phyloP scores from a whole-genome alignment of 257 asterid species.

The Ocimum tenuiflorum region DNA sequence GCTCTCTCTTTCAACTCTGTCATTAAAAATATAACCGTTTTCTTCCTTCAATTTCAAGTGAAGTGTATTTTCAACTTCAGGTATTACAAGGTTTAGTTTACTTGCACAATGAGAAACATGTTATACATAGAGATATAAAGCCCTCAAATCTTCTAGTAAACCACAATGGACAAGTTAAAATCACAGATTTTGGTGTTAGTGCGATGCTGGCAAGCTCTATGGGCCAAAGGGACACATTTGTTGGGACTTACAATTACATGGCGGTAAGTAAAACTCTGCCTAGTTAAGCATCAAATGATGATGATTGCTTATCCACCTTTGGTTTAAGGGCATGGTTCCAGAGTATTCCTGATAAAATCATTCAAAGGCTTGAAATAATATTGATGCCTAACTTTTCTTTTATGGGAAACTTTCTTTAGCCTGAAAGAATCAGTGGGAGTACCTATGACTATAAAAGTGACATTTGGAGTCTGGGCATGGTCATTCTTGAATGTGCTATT shows the following conservation, averaged over 20 bases:
- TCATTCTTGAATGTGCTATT: constrained; percentile 92
- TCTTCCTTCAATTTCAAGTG: background rate
- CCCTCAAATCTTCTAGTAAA: constrained; percentile 70
- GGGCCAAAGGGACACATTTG: constrained; percentile 94
- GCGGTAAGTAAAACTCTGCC: constrained; percentile 42
- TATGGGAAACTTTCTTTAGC: constrained; percentile 38
- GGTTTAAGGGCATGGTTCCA: background rate
- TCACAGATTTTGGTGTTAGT: constrained; percentile 97
- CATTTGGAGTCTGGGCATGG: constrained; percentile 66
- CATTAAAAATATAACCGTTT: background rate
- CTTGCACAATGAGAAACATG: constrained; percentile 72
- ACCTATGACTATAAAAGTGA: constrained; percentile 62
- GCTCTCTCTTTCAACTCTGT: background rate
- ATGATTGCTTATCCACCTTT: background rate
- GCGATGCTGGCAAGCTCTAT: constrained; percentile 90
- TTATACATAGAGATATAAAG: constrained; percentile 85
- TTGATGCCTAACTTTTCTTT: constrained; percentile 1
- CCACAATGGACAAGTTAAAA: constrained; percentile 88
- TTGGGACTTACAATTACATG: constrained; percentile 96
- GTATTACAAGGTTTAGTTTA: constrained; percentile 86
- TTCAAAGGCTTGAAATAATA: no score
- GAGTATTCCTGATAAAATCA: no score
- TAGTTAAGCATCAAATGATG: constrained; percentile 5
- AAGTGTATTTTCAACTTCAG: constrained; percentile 28
- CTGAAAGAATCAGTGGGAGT: constrained; percentile 95